Evolutionary conservation across 257 asterid species (phyloP), one percentile per base, ranked within the genome.

Genomic region (Solanum chmielewskii): DNA sequence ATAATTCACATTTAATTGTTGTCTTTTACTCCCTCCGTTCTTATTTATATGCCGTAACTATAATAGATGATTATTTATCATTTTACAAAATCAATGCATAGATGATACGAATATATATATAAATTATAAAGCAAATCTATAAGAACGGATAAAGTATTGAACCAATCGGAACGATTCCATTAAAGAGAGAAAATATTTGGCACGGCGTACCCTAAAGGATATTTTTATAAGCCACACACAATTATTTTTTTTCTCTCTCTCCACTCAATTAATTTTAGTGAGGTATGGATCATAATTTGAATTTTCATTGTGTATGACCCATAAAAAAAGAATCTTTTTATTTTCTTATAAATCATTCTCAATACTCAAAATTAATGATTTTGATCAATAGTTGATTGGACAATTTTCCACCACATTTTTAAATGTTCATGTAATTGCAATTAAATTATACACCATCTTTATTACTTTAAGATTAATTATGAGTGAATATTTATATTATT

Each of bases 141-240:
- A 2, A 0, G 2, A 49, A 52, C 4, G 10, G 0, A 52, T 3
- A 4, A 9, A 52, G 9, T 52, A 52, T 56, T 2, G 6, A 21
- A 49, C 64, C 64, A 18, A 56, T 56, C n/a, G 5, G 5, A 56
- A 7, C n/a, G 64, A 56, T 56, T 56, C 64, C 4, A 7, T 56
- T 56, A 18, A 56, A 59, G 64, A 41, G 56, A 41, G 33, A 76
- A 7, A 76, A n/a, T 76, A 42, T 75, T 41, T 41, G 59, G 83
- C 59, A 75, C 16, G 27, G 86, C 87, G 73, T 87, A 86, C 74
- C 89, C 9, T 75, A 87, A 89, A 76, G 90, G 88, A 87, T 42
- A 41, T 69, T 87, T 87, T 87, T 68, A 76, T 59, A 78, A 70
- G 35, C 87, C 89, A 80, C 89, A 73, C 76, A 27, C 74, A 84